A percentile compares a stretch with the other conserved stretches of the same genome.
Evolutionary conservation across 2,329 filamentous ascomycete species (phyloP).

Genomic region (Aspergillus bombycis): DNA sequence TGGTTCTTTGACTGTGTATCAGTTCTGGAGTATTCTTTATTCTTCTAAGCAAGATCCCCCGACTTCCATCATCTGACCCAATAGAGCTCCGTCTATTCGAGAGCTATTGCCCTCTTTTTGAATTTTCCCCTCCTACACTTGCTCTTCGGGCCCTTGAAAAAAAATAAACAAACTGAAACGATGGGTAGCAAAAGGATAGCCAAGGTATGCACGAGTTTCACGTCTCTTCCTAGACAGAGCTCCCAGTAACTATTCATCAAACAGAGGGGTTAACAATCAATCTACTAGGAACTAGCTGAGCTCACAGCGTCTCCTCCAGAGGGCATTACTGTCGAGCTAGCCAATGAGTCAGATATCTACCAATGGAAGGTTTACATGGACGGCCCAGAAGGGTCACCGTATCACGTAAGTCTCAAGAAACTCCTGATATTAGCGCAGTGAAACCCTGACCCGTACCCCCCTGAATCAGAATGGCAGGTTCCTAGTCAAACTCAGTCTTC

Average conservation of each 20-base stretch:
- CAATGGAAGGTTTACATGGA: conserved; percentile 70
- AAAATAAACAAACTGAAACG: conserved; percentile 1
- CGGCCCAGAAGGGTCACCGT: conserved; percentile 66
- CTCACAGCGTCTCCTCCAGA: conserved; percentile 58
- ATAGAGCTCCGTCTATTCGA: not conserved
- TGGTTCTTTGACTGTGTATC: not conserved
- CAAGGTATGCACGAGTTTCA: conserved; percentile 38
- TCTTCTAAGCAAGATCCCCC: not conserved
- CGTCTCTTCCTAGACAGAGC: not conserved
- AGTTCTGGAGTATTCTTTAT: not conserved
- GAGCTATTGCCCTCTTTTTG: not conserved
- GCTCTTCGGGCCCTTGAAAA: conserved; percentile 10
- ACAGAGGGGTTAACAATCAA: conserved; percentile 9
- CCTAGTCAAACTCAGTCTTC: conserved; percentile 72
- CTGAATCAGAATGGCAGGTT: conserved; percentile 67
- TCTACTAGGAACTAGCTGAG: conserved; percentile 62
- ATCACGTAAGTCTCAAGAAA: conserved; percentile 55
- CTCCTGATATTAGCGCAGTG: not conserved
- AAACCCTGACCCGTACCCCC: conserved; percentile 2
- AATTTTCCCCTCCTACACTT: not conserved
- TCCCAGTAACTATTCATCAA: not conserved
- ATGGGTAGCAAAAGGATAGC: conserved; percentile 52
- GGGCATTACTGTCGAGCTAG: conserved; percentile 60
- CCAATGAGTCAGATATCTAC: conserved; percentile 67
- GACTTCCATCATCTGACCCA: not conserved